A percentile compares a stretch with the other conserved stretches of the same genome.
Conservation (phyloP, 2,329 filamentous ascomycete species). For the Stylonectria norvegica region DNA sequence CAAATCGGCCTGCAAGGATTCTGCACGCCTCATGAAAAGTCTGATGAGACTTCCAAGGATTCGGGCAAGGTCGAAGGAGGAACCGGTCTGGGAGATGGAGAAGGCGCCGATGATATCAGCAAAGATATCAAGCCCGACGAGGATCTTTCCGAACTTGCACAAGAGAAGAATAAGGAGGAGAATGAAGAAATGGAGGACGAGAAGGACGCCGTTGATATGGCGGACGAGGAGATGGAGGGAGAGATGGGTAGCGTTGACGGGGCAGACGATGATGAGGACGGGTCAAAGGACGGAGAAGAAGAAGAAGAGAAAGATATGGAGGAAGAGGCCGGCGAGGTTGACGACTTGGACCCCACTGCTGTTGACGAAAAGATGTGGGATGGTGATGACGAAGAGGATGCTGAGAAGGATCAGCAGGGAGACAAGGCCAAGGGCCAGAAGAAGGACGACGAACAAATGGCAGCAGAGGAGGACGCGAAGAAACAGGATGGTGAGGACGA, state of each 20-base stretch:
- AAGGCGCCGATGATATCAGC: slow-evolving; percentile 95
- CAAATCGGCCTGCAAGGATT: slow-evolving; percentile 83
- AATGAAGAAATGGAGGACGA: slow-evolving; percentile 70
- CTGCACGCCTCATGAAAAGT: slow-evolving; percentile 82
- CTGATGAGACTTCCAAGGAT: slow-evolving; percentile 64
- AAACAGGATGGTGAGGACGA: slow-evolving; percentile 40
- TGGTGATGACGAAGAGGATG: slow-evolving; percentile 72
- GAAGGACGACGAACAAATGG: slow-evolving; percentile 59
- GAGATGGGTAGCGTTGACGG: slow-evolving; percentile 66
- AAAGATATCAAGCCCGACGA: slow-evolving; percentile 95
- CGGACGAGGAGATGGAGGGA: slow-evolving; percentile 86
- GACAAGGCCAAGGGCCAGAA: slow-evolving; percentile 69
- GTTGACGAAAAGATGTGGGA: slow-evolving; percentile 99
- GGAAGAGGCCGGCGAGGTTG: slow-evolving; percentile 85
- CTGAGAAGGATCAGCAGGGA: slow-evolving; percentile 77
- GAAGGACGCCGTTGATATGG: slow-evolving; percentile 87
- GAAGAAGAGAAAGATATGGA: slow-evolving; percentile 75
- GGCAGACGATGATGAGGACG: slow-evolving; percentile 58
- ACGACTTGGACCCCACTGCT: slow-evolving; percentile 82
- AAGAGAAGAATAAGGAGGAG: slow-evolving; percentile 70
- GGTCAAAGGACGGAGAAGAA: slow-evolving; percentile 59
- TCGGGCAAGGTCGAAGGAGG: slow-evolving; percentile 82
- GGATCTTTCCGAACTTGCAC: slow-evolving; percentile 84
- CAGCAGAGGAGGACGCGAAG: slow-evolving; percentile 56
- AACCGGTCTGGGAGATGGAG: slow-evolving; percentile 89